Base-by-base conservation (phyloP, 2,329 filamentous ascomycete species). In the Lachnellula occidentalis region DNA sequence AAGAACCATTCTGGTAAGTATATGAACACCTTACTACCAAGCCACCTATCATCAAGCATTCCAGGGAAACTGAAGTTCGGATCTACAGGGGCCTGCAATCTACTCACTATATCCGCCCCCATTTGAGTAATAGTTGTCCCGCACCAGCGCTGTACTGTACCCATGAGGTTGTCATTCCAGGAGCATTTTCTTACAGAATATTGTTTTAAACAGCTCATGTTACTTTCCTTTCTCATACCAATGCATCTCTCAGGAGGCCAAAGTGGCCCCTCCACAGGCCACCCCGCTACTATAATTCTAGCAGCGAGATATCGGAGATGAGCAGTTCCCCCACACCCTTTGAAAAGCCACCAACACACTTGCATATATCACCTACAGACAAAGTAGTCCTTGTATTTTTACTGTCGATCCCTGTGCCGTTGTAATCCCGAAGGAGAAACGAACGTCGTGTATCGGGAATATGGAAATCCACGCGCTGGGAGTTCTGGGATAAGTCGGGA, bases 191-290 rank as follows among this genome's bases (percentile, higher is more conserved):
- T 39, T 45, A 60, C 47, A 61, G 61, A 36, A 61, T 60, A 43
- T 64, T 60, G 34, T 58, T 57, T 34, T 54, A 59, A 27, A 57
- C 51, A 34, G 50, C 56, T 45, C 61, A 51, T 21, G 51, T 57
- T 37, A 34, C 53, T 48, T 56, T 60, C 14, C 59, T 56, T 51
- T 64, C 53, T 43, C 58, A 48, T 24, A 60, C 55, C 7, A 64
- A 51, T 4, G 50, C 50, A 41, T 64, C 62, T 55, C 58, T 59
- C 24, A 63, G 61, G 8, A 60, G 37, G n/a, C 59, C 55, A 36
- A 62, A 63, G 31, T 63, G 54, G 3, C 54, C 59, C 42, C 59
- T 51, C 7, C 61, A 50, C 14, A 57, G 60, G 6, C 62, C 61
- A 46, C 62, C 57, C 27, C 60, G 49, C 45, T 60, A 11, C 27